Evolutionary conservation across 306 rosid species (phyloP).

Genomic region (Cucurbita moschata): DNA sequence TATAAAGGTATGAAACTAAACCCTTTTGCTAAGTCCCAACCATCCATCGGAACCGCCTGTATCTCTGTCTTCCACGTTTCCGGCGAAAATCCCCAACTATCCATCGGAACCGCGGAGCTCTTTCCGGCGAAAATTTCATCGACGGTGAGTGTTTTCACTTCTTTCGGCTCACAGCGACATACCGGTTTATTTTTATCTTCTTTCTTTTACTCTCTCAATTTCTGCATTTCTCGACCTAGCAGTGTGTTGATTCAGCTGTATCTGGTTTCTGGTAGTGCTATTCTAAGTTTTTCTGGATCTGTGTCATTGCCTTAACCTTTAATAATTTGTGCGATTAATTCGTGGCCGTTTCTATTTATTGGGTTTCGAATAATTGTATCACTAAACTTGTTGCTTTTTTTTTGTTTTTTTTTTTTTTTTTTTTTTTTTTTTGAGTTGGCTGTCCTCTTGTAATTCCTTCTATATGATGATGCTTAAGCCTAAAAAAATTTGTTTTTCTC

Average conservation of each 20-base stretch:
- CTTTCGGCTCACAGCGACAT: too few relatives aligned
- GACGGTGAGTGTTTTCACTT: too few relatives aligned
- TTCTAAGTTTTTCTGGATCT: neutral
- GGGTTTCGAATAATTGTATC: neutral
- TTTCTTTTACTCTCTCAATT: neutral
- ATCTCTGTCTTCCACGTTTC: too few relatives aligned
- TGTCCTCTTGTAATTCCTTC: neutral
- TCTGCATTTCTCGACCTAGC: neutral
- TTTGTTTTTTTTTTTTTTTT: too few relatives aligned
- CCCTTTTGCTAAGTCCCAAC: too few relatives aligned
- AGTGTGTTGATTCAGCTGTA: neutral
- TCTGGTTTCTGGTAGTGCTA: neutral
- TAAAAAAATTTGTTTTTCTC: neutral
- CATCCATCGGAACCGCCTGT: too few relatives aligned
- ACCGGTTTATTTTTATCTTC: neutral
- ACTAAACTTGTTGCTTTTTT: too few relatives aligned
- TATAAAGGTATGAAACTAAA: too few relatives aligned
- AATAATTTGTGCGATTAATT: neutral
- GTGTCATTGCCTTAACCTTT: neutral
- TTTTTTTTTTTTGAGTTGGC: neutral
- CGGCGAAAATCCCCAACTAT: too few relatives aligned
- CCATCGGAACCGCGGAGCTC: too few relatives aligned
- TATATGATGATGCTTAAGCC: neutral
- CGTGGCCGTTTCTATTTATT: neutral
- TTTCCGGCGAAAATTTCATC: too few relatives aligned